A percentile compares a stretch with the other conserved stretches of the same genome.
Conservation (phyloP, 495 filamentous ascomycete genomes). For the Niebla homalea region DNA sequence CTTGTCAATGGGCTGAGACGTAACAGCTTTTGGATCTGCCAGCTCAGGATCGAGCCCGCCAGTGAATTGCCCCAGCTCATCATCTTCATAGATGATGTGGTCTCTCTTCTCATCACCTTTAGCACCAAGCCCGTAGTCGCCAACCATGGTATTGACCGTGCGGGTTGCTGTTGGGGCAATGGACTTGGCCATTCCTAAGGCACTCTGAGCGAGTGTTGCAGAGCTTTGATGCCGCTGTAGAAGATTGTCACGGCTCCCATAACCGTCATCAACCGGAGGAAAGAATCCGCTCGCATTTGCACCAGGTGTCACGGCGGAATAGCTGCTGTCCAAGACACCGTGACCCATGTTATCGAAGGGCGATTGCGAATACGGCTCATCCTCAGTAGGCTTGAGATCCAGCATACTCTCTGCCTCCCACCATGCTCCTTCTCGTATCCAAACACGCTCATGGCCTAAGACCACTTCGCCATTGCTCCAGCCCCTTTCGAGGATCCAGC, state of each 20-base stretch:
- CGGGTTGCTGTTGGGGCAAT: constrained; percentile 57
- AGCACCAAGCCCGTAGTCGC: constrained; percentile 74
- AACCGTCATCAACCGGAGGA: constrained; percentile 39
- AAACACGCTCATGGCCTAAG: constrained; percentile 77
- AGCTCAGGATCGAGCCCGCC: constrained; percentile 61
- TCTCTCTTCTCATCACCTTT: constrained; percentile 74
- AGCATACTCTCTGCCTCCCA: constrained; percentile 98
- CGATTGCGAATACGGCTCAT: constrained; percentile 13
- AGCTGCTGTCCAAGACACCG: constrained; percentile 44
- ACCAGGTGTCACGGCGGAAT: constrained; percentile 36
- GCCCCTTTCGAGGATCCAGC: constrained; percentile 86
- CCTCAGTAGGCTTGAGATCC: constrained; percentile 62
- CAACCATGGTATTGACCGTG: constrained; percentile 40
- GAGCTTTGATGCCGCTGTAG: constrained; percentile 44
- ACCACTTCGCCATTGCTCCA: constrained; percentile 98
- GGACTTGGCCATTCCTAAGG: constrained; percentile 43
- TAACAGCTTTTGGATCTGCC: constrained; percentile 61
- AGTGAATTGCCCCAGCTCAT: constrained; percentile 40
- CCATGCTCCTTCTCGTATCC: constrained; percentile 90
- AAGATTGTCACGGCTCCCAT: constrained; percentile 60
- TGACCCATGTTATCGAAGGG: constrained; percentile 30
- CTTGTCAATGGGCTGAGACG: constrained; percentile 47
- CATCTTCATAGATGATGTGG: constrained; percentile 52
- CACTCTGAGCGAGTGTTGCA: constrained; percentile 47
- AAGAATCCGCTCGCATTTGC: constrained; percentile 59